phyloP scores from a whole-genome alignment of 176 grass and related monocot genomes.

The Coix lacrymajobi region DNA sequence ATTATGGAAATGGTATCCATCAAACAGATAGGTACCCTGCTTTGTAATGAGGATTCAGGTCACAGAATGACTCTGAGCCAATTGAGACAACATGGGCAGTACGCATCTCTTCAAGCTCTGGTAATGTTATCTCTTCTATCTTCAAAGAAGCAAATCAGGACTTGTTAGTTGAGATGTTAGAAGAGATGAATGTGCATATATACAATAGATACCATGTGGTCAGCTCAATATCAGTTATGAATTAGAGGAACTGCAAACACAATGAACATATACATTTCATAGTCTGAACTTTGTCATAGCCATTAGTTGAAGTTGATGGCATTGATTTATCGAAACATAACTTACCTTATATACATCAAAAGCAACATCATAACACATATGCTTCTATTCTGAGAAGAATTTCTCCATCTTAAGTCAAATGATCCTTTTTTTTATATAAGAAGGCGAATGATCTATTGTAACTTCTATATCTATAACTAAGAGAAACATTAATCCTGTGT shows the following conservation, averaged over 20 bases:
- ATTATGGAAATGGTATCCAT: conserved; percentile 19
- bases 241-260: background rate
- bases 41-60: conserved; percentile 71
- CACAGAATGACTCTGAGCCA: conserved; percentile 79
- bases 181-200: conserved; percentile 5
- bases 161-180: conserved; percentile 19
- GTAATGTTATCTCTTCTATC: conserved; percentile 90
- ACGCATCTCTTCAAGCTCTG: conserved; percentile 95
- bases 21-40: conserved; percentile 45
- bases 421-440: background rate
- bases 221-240: background rate
- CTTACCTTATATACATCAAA: background rate
- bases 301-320: background rate
- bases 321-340: background rate
- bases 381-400: conserved; percentile 7
- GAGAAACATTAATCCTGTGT: background rate
- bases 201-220: background rate
- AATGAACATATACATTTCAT: background rate
- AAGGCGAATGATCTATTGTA: background rate
- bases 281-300: background rate
- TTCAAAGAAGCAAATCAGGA: conserved; percentile 44
- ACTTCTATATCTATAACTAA: background rate
- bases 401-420: background rate
- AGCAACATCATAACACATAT: background rate
- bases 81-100: conserved; percentile 90